Conservation (phyloP, 164 flowering plant species). For the Annona squamosa region DNA sequence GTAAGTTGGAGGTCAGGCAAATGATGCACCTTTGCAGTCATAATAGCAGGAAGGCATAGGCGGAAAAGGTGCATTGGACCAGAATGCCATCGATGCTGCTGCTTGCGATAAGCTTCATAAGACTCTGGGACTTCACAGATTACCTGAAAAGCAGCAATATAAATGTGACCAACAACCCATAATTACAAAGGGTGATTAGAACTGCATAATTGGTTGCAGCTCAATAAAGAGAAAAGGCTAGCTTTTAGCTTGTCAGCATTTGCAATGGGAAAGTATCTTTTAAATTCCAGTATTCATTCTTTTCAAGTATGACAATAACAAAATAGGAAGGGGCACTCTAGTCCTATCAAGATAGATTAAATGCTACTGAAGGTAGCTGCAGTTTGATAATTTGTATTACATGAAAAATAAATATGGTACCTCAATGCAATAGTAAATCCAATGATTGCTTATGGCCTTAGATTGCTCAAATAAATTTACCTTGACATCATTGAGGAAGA, state of each 20-base stretch:
- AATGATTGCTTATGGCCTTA: background rate
- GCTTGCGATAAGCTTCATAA: slow-evolving; percentile 75
- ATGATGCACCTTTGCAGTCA: slow-evolving; percentile 51
- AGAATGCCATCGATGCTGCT: slow-evolving; percentile 88
- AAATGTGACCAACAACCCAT: background rate
- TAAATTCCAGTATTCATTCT: background rate
- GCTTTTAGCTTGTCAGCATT: background rate
- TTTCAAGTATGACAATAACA: background rate
- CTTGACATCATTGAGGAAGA: slow-evolving; percentile 71
- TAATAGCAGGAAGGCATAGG: slow-evolving; percentile 57
- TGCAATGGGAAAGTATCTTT: background rate
- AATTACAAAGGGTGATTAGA: background rate
- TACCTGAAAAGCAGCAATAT: slow-evolving; percentile 29
- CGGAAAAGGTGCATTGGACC: slow-evolving; percentile 90
- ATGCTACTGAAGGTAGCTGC: background rate
- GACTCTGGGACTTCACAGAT: slow-evolving; percentile 83
- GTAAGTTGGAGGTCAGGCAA: background rate
- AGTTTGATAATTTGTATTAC: background rate
- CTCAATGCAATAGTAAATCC: background rate
- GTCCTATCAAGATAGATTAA: background rate
- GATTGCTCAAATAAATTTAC: slow-evolving; percentile 20
- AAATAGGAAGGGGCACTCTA: background rate
- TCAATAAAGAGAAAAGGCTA: background rate
- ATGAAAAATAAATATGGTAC: too few species aligned
- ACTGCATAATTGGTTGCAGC: background rate